phyloP scores from a whole-genome alignment of 78 protist genomes.

The Neovahlkampfia damariscottae region DNA sequence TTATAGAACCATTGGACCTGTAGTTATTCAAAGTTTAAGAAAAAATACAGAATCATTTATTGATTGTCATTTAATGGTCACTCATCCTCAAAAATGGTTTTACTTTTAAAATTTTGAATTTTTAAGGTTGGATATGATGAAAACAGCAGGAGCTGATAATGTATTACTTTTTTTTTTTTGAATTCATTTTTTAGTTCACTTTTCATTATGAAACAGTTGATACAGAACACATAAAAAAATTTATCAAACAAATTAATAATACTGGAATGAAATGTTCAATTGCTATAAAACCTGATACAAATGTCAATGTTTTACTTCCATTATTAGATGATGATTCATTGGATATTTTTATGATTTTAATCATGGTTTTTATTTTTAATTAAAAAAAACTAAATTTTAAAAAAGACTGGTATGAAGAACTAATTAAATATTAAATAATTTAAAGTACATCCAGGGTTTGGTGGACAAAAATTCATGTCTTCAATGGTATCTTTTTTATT shows the following conservation, averaged over 20 bases:
- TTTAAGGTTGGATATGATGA: no score
- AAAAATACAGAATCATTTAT: conserved; percentile 70
- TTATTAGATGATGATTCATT: neutral
- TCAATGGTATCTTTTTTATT: no score
- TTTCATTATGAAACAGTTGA: conserved; percentile 65
- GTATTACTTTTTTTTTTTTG: no score
- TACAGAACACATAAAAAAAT: neutral
- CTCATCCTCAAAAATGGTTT: conserved; percentile 78
- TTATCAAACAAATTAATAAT: conserved; percentile 36
- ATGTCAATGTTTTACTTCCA: conserved; percentile 22
- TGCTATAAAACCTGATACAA: conserved; percentile 89
- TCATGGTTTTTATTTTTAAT: no score
- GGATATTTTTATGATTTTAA: conserved; percentile 71
- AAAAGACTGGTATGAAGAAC: no score
- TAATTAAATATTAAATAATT: no score
- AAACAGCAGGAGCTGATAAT: no score
- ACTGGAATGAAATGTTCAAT: conserved; percentile 77
- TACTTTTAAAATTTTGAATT: no score
- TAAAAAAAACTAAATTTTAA: no score
- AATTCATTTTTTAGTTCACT: neutral
- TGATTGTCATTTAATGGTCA: conserved; percentile 96
- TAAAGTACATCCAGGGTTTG: conserved; percentile 99
- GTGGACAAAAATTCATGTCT: conserved; percentile 93
- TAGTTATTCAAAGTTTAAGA: conserved; percentile 76
- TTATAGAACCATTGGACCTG: conserved; percentile 86